Percentiles rank a stretch among this genome's conserved stretches.
phyloP scores from a whole-genome alignment of 768 basidiomycete genomes.

The Collybia nuda region DNA sequence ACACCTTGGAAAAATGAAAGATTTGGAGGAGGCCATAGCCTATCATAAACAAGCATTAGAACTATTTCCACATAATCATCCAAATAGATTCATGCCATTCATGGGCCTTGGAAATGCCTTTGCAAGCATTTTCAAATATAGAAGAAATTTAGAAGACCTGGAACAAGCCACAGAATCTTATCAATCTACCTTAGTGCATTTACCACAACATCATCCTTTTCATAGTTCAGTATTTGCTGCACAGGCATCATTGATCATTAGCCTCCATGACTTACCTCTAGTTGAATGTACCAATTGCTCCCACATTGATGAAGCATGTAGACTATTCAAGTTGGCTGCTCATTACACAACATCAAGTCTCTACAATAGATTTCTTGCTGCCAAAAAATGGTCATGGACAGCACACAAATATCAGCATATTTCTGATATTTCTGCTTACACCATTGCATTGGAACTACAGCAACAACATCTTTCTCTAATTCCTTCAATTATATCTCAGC shows the following conservation, averaged over 20 bases:
- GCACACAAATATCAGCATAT: neutral
- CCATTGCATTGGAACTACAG: neutral
- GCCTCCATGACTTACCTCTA: too few species aligned
- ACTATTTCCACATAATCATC: constrained; percentile 10
- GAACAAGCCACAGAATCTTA: too few species aligned
- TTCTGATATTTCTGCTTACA: neutral
- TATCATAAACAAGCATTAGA: constrained; percentile 8
- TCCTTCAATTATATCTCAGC: neutral
- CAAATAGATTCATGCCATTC: neutral
- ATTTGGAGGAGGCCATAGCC: constrained; percentile 14
- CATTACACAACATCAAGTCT: too few species aligned
- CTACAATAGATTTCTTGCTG: neutral
- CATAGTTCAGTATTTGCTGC: too few species aligned
- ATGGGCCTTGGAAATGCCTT: neutral
- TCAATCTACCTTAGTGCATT: too few species aligned
- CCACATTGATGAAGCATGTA: too few species aligned
- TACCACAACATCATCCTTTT: too few species aligned
- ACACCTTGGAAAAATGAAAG: constrained; percentile 13
- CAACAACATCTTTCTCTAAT: neutral
- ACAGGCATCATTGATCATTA: too few species aligned
- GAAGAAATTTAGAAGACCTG: too few species aligned
- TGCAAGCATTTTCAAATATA: too few species aligned
- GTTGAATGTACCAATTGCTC: too few species aligned
- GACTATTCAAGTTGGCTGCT: too few species aligned
- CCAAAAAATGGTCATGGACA: neutral